phyloP scores from a whole-genome alignment of 257 asterid genomes.

The Petrea volubilis region DNA sequence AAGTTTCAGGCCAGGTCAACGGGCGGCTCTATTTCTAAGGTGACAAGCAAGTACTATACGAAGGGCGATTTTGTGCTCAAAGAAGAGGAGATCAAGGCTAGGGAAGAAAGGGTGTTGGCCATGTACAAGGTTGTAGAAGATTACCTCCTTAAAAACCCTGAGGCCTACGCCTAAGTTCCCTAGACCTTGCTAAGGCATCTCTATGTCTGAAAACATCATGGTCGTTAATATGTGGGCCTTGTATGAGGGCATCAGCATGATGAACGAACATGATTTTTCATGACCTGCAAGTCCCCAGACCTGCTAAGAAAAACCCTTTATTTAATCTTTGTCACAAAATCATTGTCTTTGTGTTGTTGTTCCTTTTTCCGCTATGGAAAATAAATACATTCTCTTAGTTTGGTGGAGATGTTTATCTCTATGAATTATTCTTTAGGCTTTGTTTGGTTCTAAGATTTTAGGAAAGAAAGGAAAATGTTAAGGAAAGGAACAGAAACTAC shows the following conservation, averaged over 20 bases:
- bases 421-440: too few species aligned
- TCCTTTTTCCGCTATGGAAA: not conserved
- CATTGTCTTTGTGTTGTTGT: not conserved
- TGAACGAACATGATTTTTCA: not conserved
- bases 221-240: not conserved
- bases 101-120: constrained; percentile 32
- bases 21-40: constrained; percentile 32
- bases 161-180: constrained; percentile 26
- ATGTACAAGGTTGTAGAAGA: constrained; percentile 36
- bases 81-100: constrained; percentile 36
- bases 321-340: not conserved
- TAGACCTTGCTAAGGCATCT: not conserved
- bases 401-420: too few species aligned
- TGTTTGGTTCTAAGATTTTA: too few species aligned
- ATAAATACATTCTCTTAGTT: not conserved
- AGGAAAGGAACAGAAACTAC: too few species aligned
- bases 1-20: constrained; percentile 25
- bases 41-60: constrained; percentile 31
- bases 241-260: not conserved
- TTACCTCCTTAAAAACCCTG: constrained; percentile 30
- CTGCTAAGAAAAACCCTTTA: not conserved
- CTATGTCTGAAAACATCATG: not conserved
- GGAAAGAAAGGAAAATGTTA: too few species aligned
- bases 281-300: not conserved
- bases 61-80: constrained; percentile 25